phyloP scores from a whole-genome alignment of 2,329 filamentous ascomycete species.

The Fusarium coicis region DNA sequence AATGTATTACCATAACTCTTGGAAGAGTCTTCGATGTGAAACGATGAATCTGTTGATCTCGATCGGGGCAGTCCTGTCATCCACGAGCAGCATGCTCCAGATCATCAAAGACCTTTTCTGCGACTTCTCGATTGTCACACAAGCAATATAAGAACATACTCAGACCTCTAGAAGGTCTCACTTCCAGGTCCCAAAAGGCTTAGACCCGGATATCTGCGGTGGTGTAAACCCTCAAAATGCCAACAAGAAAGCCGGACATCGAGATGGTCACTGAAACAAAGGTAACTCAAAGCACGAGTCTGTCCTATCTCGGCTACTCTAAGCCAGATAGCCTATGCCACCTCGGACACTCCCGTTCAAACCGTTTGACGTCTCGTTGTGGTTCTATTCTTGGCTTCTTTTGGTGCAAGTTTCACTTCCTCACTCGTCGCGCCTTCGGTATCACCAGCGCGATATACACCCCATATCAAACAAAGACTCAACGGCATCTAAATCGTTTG shows the following conservation, averaged over 20 bases:
- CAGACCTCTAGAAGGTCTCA: background rate
- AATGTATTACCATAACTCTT: no score
- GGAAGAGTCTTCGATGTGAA: background rate
- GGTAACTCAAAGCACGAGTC: background rate
- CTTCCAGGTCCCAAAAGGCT: background rate
- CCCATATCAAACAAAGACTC: background rate
- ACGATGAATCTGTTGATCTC: background rate
- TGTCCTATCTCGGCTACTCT: background rate
- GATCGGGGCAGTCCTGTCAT: background rate
- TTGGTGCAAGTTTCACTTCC: background rate
- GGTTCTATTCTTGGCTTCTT: background rate
- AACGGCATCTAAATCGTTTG: background rate
- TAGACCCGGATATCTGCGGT: background rate
- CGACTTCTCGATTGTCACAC: background rate
- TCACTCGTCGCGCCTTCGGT: background rate
- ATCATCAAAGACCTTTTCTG: background rate
- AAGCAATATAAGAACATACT: background rate
- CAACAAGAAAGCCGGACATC: background rate
- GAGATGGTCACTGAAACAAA: background rate
- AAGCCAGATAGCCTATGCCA: no score
- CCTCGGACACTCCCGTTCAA: background rate
- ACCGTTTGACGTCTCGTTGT: background rate
- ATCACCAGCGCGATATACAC: background rate
- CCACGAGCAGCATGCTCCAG: background rate
- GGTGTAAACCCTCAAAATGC: background rate